Evolutionary conservation across 192 early-diverging fungal genomes (phyloP), one percentile per base, ranked within the genome.

Genomic region (Podila horticola): DNA sequence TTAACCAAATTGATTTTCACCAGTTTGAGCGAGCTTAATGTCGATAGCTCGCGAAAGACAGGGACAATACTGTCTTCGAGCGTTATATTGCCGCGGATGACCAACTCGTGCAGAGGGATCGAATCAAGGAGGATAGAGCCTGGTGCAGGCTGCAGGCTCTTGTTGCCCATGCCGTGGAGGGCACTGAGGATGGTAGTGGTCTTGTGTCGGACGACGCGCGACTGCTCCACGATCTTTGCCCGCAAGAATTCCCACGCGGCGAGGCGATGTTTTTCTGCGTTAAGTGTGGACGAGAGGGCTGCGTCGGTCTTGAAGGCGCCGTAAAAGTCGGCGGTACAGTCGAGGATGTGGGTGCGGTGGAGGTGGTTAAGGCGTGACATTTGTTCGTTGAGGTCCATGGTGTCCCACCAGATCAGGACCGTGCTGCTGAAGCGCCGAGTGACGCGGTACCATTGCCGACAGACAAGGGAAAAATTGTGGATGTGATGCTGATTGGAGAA

Each of bases 391-490:
- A 55, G n/a, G 52, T 55, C 52, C 20, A 55, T n/a, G 52, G 52
- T 55, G n/a, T 55, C 52, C n/a, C 24, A 11, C 52, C 52, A 55
- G 22, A 55, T 55, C n/a, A 55, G 22, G 24, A 55, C 52, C 3
- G 52, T 55, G n/a, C 24, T n/a, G 5, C 22, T 55, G n/a, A 55
- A 55, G 6, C 52, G 20, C 52, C 52, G 52, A 55, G 52, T 55
- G 52, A 55, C 24, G 24, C 52, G 52, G 52, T 55, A 55, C 52
- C 52, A 55, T 26, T 55, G 52, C n/a, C 52, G 52, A 55, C 52
- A 55, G 52, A 55, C 52, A 8, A 55, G 24, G 5, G 52, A 55
- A 22, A 55, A 26, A 55, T n/a, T 10, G 17, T 55, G 52, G 52
- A 55, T n/a, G 52, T 55, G 52, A 26, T 55, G 52, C 9, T 26